Evolutionary conservation across 345 rosid genomes (phyloP).

Genomic region (Gossypium stocksii): DNA sequence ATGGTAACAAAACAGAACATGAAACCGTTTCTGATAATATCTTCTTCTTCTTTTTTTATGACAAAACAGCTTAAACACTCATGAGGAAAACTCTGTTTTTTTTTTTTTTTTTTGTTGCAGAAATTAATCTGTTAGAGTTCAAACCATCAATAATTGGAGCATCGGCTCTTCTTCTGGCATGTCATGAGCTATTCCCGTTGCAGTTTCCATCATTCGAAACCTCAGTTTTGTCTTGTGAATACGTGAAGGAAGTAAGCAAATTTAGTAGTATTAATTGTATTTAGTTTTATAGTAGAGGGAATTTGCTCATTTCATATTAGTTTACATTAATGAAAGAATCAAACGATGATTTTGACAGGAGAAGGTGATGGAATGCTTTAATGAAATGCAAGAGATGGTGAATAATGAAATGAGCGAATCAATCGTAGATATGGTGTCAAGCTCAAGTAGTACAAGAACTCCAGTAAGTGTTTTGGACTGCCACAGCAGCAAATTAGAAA

Average conservation of each 20-base stretch:
- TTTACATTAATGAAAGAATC: neutral
- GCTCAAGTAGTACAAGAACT: constrained; percentile 40
- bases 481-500: constrained; percentile 30
- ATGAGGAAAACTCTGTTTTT: neutral
- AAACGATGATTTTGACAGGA: constrained; percentile 27
- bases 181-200: constrained; percentile 49
- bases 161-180: constrained; percentile 50
- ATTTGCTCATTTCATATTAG: neutral
- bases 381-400: constrained; percentile 41
- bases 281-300: neutral
- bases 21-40: neutral
- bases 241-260: constrained; percentile 39
- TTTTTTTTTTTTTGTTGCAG: constrained; percentile 26
- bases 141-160: constrained; percentile 63
- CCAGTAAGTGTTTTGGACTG: constrained; percentile 43
- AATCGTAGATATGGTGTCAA: constrained; percentile 26
- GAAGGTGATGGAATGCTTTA: constrained; percentile 32
- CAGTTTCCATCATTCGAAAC: constrained; percentile 36
- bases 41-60: neutral
- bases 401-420: constrained; percentile 28
- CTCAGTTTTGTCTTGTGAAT: constrained; percentile 34
- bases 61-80: constrained; percentile 1
- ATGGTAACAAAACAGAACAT: constrained; percentile 28
- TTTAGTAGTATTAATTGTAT: neutral
- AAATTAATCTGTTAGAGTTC: constrained; percentile 46